Percentiles rank a stretch among this genome's conserved stretches.
phyloP scores from a whole-genome alignment of 352 stramenopile species.

The Aphanomyces cochlioides region DNA sequence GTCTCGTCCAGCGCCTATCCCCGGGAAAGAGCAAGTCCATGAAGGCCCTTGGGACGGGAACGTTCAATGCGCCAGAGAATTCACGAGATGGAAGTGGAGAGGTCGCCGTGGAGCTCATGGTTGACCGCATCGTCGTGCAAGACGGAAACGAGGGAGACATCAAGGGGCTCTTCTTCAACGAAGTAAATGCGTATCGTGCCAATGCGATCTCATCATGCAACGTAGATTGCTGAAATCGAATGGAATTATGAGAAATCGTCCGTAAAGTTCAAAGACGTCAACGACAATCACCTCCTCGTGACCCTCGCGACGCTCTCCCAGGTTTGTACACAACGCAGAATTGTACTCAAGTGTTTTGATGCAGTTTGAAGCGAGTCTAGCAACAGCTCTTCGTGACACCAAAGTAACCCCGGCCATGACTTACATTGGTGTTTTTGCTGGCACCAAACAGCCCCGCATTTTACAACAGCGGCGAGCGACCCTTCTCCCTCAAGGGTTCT shows the following conservation, averaged over 20 bases:
- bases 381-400: slow-evolving; percentile 33
- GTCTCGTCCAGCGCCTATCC: slow-evolving; percentile 3
- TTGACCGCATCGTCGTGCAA: slow-evolving; percentile 9
- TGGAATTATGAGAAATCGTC: slow-evolving; percentile 1
- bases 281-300: slow-evolving; percentile 1
- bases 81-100: background rate
- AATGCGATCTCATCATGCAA: too few species aligned
- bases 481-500: background rate
- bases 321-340: background rate
- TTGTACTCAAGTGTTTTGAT: too few species aligned
- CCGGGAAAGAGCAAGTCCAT: background rate
- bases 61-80: background rate
- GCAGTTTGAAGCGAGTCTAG: slow-evolving; percentile 12
- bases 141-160: background rate
- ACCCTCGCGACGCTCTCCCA: slow-evolving; percentile 9
- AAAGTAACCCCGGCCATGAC: slow-evolving; percentile 46
- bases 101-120: background rate
- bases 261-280: background rate
- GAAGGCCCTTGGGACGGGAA: background rate
- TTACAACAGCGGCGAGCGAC: slow-evolving; percentile 58
- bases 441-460: slow-evolving; percentile 52
- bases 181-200: background rate
- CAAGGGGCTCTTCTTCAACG: slow-evolving; percentile 1
- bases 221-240: slow-evolving; percentile 3
- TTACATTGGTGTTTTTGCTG: slow-evolving; percentile 65